Evolutionary conservation across 768 basidiomycete genomes (phyloP).

Genomic region (Naganishia antarctica): DNA sequence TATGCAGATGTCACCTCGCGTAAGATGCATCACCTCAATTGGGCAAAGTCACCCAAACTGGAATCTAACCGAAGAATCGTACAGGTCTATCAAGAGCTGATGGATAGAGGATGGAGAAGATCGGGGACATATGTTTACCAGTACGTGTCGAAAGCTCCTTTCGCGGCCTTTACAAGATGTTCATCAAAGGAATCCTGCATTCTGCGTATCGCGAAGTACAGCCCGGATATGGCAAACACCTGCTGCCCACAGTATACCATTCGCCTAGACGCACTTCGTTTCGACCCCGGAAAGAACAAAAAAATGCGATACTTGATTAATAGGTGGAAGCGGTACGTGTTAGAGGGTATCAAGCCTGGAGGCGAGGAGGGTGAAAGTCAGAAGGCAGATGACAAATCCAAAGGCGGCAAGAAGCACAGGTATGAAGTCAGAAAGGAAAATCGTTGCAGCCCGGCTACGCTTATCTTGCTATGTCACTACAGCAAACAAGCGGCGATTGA

Average conservation of each 20-base stretch:
- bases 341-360: slow-evolving; percentile 57
- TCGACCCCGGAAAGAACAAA: slow-evolving; percentile 33
- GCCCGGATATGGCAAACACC: slow-evolving; percentile 70
- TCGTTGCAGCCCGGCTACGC: background rate
- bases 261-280: slow-evolving; percentile 50
- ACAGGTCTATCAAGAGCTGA: slow-evolving; percentile 48
- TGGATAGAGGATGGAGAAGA: slow-evolving; percentile 51
- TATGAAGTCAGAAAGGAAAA: background rate
- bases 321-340: slow-evolving; percentile 40
- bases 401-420: slow-evolving; percentile 22
- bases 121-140: slow-evolving; percentile 63
- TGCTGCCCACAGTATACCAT: slow-evolving; percentile 97
- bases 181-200: background rate
- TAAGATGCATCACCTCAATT: slow-evolving; percentile 9
- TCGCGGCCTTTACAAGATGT: background rate
- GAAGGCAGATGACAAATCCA: no score
- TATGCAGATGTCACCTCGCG: slow-evolving; percentile 38
- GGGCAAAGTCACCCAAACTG: background rate
- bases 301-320: slow-evolving; percentile 42
- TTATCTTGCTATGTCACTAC: slow-evolving; percentile 30
- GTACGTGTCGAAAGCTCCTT: slow-evolving; percentile 22
- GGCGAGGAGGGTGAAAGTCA: slow-evolving; percentile 35
- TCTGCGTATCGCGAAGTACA: slow-evolving; percentile 40
- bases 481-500: slow-evolving; percentile 34
- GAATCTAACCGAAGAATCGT: no score